These are phyloP conservation scores for Daldinia bambusicola DNA, from an alignment of 495 filamentous ascomycete species.

Conservation along the genomic window DNA sequence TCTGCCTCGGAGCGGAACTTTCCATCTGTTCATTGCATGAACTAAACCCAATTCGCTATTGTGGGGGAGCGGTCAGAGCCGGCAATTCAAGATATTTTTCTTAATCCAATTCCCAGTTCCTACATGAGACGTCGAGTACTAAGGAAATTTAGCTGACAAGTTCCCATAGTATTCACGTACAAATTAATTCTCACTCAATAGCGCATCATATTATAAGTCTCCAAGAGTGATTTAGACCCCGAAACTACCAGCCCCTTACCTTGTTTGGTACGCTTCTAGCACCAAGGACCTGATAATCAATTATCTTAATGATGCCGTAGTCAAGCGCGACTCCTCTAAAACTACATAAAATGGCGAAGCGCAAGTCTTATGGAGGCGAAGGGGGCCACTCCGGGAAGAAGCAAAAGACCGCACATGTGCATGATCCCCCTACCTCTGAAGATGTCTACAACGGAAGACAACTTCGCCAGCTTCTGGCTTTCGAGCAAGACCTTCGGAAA, in stretches of 20 bases:
- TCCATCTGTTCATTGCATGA: conserved; percentile 4
- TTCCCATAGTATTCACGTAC: background rate
- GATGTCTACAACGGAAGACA: conserved; percentile 69
- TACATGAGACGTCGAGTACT: conserved; percentile 1
- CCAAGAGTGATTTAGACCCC: background rate
- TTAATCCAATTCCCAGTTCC: conserved; percentile 10
- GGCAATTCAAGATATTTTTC: conserved; percentile 46
- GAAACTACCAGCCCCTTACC: background rate
- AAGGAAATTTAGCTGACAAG: background rate
- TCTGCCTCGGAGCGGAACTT: background rate
- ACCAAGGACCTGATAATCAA: background rate
- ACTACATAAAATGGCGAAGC: conserved; percentile 53
- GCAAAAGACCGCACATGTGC: conserved; percentile 51
- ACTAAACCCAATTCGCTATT: conserved; percentile 26
- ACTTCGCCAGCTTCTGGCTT: conserved; percentile 70
- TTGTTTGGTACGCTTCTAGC: background rate
- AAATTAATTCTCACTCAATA: background rate
- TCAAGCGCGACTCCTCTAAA: conserved; percentile 19
- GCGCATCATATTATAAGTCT: background rate
- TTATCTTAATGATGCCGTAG: conserved; percentile 38
- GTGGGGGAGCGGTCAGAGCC: conserved; percentile 39
- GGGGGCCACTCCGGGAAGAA: conserved; percentile 44
- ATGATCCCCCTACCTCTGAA: conserved; percentile 61
- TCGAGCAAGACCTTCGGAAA: conserved; percentile 69
- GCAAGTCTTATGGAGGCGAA: conserved; percentile 50